These are phyloP conservation scores for Podila verticillata DNA, from an alignment of 192 early-diverging fungal genomes.

Conservation along the genomic window DNA sequence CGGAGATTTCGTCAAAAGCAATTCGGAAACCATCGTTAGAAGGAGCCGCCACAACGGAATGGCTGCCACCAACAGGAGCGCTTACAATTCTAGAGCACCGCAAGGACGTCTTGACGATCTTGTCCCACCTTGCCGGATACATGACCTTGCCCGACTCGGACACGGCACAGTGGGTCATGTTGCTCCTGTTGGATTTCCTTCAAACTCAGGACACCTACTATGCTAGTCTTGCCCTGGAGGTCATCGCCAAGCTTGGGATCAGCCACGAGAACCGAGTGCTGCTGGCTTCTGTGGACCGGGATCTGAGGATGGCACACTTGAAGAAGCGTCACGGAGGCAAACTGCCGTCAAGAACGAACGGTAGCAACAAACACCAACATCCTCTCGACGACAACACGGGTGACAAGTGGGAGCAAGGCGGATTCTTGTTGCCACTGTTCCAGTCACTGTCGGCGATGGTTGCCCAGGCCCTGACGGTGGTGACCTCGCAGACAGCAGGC, in stretches of 20 bases:
- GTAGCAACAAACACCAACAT: background rate
- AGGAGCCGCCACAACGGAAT: background rate
- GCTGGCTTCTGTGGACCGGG: constrained; percentile 43
- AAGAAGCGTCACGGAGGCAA: constrained; percentile 14
- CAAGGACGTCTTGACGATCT: constrained; percentile 70
- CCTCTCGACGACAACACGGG: background rate
- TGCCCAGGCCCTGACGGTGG: constrained; percentile 28
- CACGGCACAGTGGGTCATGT: constrained; percentile 54
- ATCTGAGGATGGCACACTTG: constrained; percentile 13
- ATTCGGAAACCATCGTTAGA: background rate
- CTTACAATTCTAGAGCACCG: constrained; percentile 65
- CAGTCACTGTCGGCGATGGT: constrained; percentile 48
- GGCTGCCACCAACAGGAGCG: constrained; percentile 32
- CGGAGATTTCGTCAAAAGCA: background rate
- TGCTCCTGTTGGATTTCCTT: constrained; percentile 63
- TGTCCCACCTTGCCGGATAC: constrained; percentile 68
- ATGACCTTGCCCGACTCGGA: constrained; percentile 52
- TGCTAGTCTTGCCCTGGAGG: constrained; percentile 69
- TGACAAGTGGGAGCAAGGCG: constrained; percentile 35
- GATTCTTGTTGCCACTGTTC: constrained; percentile 45
- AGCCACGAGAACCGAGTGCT: constrained; percentile 64
- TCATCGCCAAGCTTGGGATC: constrained; percentile 67
- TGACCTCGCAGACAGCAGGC: constrained; percentile 12
- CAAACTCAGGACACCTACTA: constrained; percentile 67
- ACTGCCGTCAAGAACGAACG: background rate